Evolutionary conservation across 2,329 filamentous ascomycete species (phyloP).

Genomic region (Fusarium sp.): DNA sequence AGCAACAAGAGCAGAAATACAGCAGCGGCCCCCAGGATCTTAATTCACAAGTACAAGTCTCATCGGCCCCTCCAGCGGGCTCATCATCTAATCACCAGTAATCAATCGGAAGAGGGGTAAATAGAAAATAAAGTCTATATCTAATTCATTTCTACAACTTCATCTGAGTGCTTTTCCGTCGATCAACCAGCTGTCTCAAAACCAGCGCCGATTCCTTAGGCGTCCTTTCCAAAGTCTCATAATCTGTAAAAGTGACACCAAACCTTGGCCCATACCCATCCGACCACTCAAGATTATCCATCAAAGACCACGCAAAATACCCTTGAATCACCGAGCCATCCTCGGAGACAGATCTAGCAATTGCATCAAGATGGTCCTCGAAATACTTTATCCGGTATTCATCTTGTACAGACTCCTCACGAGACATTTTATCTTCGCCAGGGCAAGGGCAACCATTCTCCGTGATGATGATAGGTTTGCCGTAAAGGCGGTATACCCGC

Average conservation of each 20-base stretch:
- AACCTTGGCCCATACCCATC: constrained; percentile 35
- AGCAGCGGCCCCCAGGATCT: too few species aligned
- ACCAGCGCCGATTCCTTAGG: constrained; percentile 35
- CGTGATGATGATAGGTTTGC: constrained; percentile 34
- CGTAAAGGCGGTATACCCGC: constrained; percentile 24
- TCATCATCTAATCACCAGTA: too few species aligned
- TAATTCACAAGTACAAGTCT: too few species aligned
- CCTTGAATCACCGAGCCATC: constrained; percentile 23
- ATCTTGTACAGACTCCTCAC: constrained; percentile 56
- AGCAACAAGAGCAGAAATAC: too few species aligned
- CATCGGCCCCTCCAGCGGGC: too few species aligned
- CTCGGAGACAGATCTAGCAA: constrained; percentile 42
- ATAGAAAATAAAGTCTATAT: too few species aligned
- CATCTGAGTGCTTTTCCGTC: not conserved
- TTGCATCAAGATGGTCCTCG: constrained; percentile 56
- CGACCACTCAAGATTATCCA: constrained; percentile 43
- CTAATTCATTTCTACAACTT: not conserved
- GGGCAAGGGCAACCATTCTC: constrained; percentile 41
- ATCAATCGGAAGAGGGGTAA: too few species aligned
- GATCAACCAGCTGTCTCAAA: constrained; percentile 7
- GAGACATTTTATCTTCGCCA: constrained; percentile 27
- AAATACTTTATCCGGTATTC: constrained; percentile 57
- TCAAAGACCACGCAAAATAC: constrained; percentile 40
- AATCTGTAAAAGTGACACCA: constrained; percentile 32
- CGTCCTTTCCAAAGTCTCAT: constrained; percentile 31